phyloP scores from a whole-genome alignment of 2,329 filamentous ascomycete species.

The Cordyceps javanica region DNA sequence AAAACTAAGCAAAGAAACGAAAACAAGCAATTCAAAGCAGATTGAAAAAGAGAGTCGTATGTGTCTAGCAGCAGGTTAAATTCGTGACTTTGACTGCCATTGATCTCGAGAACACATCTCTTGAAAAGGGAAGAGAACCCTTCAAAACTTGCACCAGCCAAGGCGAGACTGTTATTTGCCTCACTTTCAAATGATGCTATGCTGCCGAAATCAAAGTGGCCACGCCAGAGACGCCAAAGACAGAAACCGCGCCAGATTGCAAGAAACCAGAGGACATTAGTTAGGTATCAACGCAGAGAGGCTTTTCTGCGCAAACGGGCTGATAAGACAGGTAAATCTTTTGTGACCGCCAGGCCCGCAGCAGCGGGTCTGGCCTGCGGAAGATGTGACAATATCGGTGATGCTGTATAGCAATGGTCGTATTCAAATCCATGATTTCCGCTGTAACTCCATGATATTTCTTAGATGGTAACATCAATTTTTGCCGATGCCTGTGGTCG shows the following conservation, averaged over 20 bases:
- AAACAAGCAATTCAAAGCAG: neutral
- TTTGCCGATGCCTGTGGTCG: conserved; percentile 7
- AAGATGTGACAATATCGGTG: neutral
- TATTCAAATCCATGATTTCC: conserved; percentile 4
- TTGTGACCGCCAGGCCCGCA: neutral
- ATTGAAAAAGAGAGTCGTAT: neutral
- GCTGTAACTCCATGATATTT: neutral
- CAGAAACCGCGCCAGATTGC: neutral
- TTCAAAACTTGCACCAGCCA: neutral
- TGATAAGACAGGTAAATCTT: neutral
- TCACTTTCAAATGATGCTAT: neutral
- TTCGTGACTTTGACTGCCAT: neutral
- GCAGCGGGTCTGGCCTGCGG: neutral
- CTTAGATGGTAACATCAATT: conserved; percentile 2
- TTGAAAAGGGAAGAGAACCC: neutral
- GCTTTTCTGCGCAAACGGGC: neutral
- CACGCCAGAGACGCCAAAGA: neutral
- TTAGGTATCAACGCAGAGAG: neutral
- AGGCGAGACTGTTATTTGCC: neutral
- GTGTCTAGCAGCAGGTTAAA: neutral
- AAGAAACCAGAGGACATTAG: neutral
- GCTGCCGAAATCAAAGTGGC: neutral
- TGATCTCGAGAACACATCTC: neutral
- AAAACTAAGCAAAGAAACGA: neutral
- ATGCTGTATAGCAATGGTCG: conserved; percentile 4